Conservation (phyloP, 2,329 filamentous ascomycete genomes). For the Cordyceps fumosorosea region DNA sequence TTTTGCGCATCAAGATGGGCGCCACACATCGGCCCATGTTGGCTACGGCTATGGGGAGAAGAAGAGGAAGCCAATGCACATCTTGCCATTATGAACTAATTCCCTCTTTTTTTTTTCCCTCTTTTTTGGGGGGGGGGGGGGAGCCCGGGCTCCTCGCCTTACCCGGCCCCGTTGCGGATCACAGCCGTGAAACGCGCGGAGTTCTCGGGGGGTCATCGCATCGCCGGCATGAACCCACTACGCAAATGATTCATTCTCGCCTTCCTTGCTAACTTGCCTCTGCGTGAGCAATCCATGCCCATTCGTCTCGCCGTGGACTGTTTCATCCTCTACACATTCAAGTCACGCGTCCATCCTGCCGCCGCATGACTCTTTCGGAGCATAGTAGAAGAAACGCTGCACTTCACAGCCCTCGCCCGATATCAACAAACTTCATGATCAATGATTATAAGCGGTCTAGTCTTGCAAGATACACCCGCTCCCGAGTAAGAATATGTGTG, state of each 20-base stretch:
- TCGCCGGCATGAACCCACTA: not conserved
- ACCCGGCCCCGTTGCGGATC: not conserved
- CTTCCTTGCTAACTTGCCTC: too few relatives aligned
- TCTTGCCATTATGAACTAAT: too few relatives aligned
- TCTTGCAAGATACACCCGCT: not conserved
- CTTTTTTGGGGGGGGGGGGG: too few relatives aligned
- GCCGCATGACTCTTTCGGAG: too few relatives aligned
- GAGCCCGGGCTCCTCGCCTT: not conserved
- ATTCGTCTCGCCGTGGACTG: not conserved
- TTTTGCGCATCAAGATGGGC: too few relatives aligned
- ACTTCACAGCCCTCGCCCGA: not conserved
- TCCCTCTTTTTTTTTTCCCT: too few relatives aligned
- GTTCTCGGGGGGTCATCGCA: not conserved
- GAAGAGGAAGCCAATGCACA: too few relatives aligned
- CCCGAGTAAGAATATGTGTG: not conserved
- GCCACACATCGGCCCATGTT: too few relatives aligned
- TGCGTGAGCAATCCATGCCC: too few relatives aligned
- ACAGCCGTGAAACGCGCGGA: not conserved
- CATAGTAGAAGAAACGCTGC: not conserved
- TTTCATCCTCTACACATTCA: not conserved
- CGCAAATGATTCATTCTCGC: not conserved
- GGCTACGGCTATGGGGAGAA: too few relatives aligned
- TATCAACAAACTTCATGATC: not conserved
- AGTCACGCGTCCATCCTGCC: too few relatives aligned
- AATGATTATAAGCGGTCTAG: conserved; percentile 4